Conservation (phyloP, 106 monocot species). For the Acorus gramineus region DNA sequence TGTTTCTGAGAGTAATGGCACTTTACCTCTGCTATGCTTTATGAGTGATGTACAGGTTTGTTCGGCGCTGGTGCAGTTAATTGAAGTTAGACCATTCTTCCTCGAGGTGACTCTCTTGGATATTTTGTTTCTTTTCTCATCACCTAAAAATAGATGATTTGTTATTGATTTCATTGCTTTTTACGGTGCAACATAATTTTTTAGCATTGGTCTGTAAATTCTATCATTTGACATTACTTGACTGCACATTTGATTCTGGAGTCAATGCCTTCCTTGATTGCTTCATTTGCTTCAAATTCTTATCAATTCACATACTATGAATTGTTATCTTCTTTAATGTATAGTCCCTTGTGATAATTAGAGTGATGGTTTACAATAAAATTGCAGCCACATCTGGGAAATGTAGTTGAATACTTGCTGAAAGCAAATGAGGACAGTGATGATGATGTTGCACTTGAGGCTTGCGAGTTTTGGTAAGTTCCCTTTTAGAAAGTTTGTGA, state of each 20-base stretch:
- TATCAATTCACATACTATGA: not conserved
- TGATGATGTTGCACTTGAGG: constrained; percentile 90
- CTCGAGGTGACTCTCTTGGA: constrained; percentile 47
- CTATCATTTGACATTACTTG: not conserved
- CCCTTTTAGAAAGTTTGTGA: constrained; percentile 3
- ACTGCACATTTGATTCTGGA: no score
- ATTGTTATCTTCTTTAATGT: not conserved
- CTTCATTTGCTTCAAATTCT: no score
- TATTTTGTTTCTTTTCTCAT: no score
- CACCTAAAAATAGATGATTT: no score
- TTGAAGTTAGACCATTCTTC: constrained; percentile 67
- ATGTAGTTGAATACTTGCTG: constrained; percentile 83
- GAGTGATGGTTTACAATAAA: not conserved
- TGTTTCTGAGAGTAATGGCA: no score
- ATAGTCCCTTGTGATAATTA: no score
- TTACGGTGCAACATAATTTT: no score
- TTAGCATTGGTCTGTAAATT: not conserved
- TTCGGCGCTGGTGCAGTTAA: constrained; percentile 82
- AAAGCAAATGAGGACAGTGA: constrained; percentile 88
- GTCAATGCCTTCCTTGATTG: no score
- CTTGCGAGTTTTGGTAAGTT: constrained; percentile 96
- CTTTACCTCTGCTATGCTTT: not conserved
- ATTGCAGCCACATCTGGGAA: constrained; percentile 81
- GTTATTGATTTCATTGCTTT: no score
- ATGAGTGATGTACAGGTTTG: constrained; percentile 54